These are phyloP conservation scores for Leccinellum rugosiceps DNA, from an alignment of 768 basidiomycete species.

Conservation along the genomic window DNA sequence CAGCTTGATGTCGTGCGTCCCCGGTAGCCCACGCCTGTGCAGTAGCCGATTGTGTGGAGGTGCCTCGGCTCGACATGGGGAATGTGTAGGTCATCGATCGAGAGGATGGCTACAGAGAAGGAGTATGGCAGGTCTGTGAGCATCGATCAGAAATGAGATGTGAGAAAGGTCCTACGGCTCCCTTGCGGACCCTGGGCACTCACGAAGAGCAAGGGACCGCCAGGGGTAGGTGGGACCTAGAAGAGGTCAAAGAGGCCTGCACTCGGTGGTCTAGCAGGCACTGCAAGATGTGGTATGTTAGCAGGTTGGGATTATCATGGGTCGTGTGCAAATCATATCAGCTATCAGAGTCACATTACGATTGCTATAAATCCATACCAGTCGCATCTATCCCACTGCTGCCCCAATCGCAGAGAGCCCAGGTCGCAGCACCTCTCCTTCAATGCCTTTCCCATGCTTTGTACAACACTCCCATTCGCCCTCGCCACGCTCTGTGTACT, in stretches of 20 bases:
- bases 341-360: conserved; percentile 20
- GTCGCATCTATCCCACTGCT: conserved; percentile 17
- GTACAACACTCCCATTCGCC: too few relatives aligned
- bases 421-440: too few relatives aligned
- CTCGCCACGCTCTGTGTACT: too few relatives aligned
- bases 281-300: conserved; percentile 37
- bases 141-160: conserved; percentile 48
- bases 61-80: conserved; percentile 54
- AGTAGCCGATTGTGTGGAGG: conserved; percentile 61
- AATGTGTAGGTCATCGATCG: conserved; percentile 86
- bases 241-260: conserved; percentile 7
- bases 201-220: conserved; percentile 78
- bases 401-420: conserved; percentile 8
- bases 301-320: conserved; percentile 15
- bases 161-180: conserved; percentile 85
- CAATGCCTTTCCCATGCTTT: too few relatives aligned
- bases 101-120: conserved; percentile 61
- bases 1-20: conserved; percentile 82
- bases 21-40: conserved; percentile 86
- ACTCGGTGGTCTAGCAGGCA: conserved; percentile 35
- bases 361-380: conserved; percentile 29
- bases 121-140: conserved; percentile 44
- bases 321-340: conserved; percentile 12
- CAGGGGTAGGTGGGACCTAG: conserved; percentile 39
- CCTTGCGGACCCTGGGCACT: conserved; percentile 94